phyloP scores from a whole-genome alignment of 2,329 filamentous ascomycete species.

The Talaromyces rugulosus region DNA sequence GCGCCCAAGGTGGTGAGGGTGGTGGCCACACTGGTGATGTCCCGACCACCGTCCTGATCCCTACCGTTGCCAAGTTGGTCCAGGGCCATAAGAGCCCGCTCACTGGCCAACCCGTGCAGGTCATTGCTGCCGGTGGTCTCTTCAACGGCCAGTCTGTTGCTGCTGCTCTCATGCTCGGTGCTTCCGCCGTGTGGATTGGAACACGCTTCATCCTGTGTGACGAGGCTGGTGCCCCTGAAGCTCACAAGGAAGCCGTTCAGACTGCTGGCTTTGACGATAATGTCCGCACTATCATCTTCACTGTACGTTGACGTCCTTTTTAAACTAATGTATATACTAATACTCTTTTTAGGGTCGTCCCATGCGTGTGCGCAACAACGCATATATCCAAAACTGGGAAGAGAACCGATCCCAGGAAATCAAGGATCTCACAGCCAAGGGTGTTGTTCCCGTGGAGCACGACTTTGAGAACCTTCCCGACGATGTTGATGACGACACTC shows the following conservation, averaged over 20 bases:
- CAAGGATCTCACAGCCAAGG: conserved; percentile 83
- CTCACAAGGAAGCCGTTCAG: conserved; percentile 91
- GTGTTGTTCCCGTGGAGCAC: conserved; percentile 86
- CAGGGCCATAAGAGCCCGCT: conserved; percentile 79
- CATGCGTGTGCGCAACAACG: conserved; percentile 86
- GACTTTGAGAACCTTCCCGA: conserved; percentile 80
- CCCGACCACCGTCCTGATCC: conserved; percentile 87
- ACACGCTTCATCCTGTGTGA: conserved; percentile 92
- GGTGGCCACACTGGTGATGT: conserved; percentile 95
- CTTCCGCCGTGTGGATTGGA: conserved; percentile 90
- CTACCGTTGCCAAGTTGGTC: conserved; percentile 78
- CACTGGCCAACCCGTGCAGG: conserved; percentile 81
- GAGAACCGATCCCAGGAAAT: conserved; percentile 85
- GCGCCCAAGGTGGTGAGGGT: conserved; percentile 95
- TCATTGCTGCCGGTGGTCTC: conserved; percentile 89
- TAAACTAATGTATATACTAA: neutral
- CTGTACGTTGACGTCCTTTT: conserved; percentile 38
- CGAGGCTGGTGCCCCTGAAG: conserved; percentile 88
- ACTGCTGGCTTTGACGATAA: conserved; percentile 94
- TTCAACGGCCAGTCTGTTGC: conserved; percentile 89
- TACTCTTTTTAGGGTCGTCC: conserved; percentile 62
- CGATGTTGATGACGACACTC: conserved; percentile 73
- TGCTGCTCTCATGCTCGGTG: conserved; percentile 87
- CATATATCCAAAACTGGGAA: conserved; percentile 96
- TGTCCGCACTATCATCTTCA: conserved; percentile 96